phyloP scores from a whole-genome alignment of 2,329 filamentous ascomycete species.

The Blastomyces percursus region DNA sequence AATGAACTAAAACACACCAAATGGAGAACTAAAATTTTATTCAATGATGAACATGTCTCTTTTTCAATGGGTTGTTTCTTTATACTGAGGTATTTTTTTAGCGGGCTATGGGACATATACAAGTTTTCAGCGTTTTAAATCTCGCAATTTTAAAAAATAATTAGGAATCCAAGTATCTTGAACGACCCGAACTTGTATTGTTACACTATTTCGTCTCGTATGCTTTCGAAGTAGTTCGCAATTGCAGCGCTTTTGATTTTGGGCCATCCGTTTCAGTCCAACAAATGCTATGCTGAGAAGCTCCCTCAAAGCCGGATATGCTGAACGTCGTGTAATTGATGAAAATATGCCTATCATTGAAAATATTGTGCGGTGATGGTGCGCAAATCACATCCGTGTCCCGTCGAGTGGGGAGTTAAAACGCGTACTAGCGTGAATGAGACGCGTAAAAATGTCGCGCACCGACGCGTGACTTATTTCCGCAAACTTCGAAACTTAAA shows the following conservation, averaged over 20 bases:
- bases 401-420: not conserved
- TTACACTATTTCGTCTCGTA: not conserved
- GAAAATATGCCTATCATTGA: not conserved
- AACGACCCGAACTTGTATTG: slow-evolving; percentile 1
- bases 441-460: slow-evolving; percentile 1
- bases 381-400: not conserved
- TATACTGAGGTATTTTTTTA: slow-evolving; percentile 6
- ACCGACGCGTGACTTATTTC: not conserved
- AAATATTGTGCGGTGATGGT: not conserved
- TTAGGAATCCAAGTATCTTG: slow-evolving; percentile 7
- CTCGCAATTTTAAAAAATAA: not conserved
- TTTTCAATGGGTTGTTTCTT: slow-evolving; percentile 6
- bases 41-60: not conserved
- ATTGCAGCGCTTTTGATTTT: not conserved
- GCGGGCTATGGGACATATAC: slow-evolving; percentile 4
- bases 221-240: not conserved
- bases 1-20: slow-evolving; percentile 68
- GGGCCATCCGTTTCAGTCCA: not conserved
- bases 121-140: not conserved
- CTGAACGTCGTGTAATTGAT: not conserved
- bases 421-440: not conserved
- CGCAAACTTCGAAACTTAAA: not conserved
- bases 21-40: not conserved
- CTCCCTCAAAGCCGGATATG: not conserved
- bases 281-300: not conserved